A percentile compares a stretch with the other conserved stretches of the same genome.
Conservation (phyloP, 2,329 filamentous ascomycete species). For the Monilinia polystroma region DNA sequence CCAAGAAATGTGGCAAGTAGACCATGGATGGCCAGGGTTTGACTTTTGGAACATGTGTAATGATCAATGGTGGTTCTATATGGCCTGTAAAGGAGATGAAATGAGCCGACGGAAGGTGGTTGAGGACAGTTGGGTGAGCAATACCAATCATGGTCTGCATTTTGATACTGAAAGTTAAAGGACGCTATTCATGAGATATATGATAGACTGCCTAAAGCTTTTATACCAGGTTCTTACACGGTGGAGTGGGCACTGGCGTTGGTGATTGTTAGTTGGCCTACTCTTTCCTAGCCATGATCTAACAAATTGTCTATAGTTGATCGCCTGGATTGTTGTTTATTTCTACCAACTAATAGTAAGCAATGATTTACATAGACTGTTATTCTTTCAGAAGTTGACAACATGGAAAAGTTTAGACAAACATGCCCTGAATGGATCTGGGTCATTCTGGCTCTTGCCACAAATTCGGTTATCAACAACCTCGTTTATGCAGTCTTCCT, state of each 20-base stretch:
- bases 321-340: neutral
- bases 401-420: neutral
- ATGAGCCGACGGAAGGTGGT: neutral
- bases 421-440: neutral
- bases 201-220: neutral
- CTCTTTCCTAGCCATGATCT: neutral
- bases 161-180: neutral
- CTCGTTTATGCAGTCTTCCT: neutral
- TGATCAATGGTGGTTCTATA: slow-evolving; percentile 19
- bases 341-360: neutral
- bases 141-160: neutral
- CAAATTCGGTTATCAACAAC: neutral
- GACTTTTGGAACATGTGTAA: slow-evolving; percentile 13
- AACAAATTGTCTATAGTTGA: neutral
- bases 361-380: neutral
- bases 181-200: neutral
- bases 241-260: neutral
- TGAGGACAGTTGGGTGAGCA: neutral
- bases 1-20: neutral
- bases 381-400: neutral
- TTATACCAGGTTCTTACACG: neutral
- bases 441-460: neutral
- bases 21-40: neutral
- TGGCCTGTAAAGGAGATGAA: slow-evolving; percentile 18
- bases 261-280: neutral